A percentile compares a stretch with the other conserved stretches of the same genome.
These are phyloP conservation scores for Penicillium sp. DNA, from an alignment of 2,329 filamentous ascomycete genomes.

Conservation along the genomic window DNA sequence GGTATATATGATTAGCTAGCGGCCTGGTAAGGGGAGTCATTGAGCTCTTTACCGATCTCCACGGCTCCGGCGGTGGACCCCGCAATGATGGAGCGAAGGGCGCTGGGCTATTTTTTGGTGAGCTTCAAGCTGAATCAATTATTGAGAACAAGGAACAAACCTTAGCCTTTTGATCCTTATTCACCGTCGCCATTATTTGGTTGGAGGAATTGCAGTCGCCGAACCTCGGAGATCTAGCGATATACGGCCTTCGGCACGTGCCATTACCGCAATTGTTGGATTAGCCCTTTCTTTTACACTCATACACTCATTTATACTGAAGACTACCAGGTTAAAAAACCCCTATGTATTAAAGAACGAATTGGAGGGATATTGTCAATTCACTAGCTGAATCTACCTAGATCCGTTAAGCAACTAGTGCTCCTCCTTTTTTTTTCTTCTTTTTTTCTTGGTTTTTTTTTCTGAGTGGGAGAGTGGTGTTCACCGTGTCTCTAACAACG, in stretches of 20 bases:
- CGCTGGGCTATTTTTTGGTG: conserved; percentile 56
- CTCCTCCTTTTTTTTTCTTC: conserved; percentile 21
- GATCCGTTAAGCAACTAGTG: conserved; percentile 14
- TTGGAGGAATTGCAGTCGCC: not conserved
- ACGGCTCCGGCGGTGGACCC: conserved; percentile 88
- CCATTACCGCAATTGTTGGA: conserved; percentile 10
- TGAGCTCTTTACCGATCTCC: conserved; percentile 63
- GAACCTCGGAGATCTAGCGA: conserved; percentile 13
- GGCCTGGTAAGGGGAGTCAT: not conserved
- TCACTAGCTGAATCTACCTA: conserved; percentile 19
- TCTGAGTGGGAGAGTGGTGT: not conserved
- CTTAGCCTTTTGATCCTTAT: conserved; percentile 34
- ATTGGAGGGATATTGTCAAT: conserved; percentile 26
- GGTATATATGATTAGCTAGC: conserved; percentile 18
- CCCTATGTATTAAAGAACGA: not conserved
- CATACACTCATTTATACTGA: not conserved
- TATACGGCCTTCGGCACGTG: conserved; percentile 16
- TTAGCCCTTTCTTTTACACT: not conserved
- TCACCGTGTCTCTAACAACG: not conserved
- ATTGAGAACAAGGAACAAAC: conserved; percentile 16
- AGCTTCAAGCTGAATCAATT: conserved; percentile 8
- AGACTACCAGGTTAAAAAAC: too few species aligned
- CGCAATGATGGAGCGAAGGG: conserved; percentile 79
- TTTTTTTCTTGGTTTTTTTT: conserved; percentile 9
- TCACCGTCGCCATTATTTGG: conserved; percentile 29